Evolutionary conservation across 208 protist species (phyloP), one percentile per base, ranked within the genome.

Genomic region (Trypanosoma conorhini): DNA sequence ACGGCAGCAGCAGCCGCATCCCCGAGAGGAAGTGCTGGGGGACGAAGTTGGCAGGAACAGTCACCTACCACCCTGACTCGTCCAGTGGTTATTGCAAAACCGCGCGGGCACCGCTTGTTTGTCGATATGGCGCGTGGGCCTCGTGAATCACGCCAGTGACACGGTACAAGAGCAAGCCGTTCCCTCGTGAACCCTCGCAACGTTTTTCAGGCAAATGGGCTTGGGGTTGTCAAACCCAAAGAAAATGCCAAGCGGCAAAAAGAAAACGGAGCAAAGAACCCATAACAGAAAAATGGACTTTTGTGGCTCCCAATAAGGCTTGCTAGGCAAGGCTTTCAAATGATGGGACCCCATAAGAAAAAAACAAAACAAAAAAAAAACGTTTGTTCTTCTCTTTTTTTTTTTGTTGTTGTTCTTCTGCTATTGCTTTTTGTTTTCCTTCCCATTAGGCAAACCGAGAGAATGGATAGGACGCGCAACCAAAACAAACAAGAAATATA

Each of bases 21-120:
- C 24, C 31, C 50, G 33, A 26, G 21, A 52, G 31, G 35, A 62
- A 19, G 5, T 30, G 28, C n/a, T 21, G 22, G 30, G 30, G 26
- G 28, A 31, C 12, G 22, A 54, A 24, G 50, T 24, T 24, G 0
- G 17, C 46, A 31, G n/a, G 17, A 54, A 24, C 22, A 48, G 12
- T n/a, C n/a, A 13, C 31, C 21, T 33, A 26, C 50, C 21, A 33
- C 50, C 24, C 51, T 17, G 33, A 17, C 33, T 42, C 63, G 63
- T 68, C 31, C 33, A 31, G 54, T 22, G 21, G 24, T 52, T 22
- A 54, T 35, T 33, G 55, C 52, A 28, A 70, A 54, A 22, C 65
- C 65, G 31, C 65, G 65, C 5, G 58, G 67, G 5, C 67, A 72
- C 58, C 42, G 67, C 28, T 57, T 38, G 30, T 72, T 72, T 72